Base-by-base conservation (phyloP, 1,139 yeast species). In the Candida sp. region DNA sequence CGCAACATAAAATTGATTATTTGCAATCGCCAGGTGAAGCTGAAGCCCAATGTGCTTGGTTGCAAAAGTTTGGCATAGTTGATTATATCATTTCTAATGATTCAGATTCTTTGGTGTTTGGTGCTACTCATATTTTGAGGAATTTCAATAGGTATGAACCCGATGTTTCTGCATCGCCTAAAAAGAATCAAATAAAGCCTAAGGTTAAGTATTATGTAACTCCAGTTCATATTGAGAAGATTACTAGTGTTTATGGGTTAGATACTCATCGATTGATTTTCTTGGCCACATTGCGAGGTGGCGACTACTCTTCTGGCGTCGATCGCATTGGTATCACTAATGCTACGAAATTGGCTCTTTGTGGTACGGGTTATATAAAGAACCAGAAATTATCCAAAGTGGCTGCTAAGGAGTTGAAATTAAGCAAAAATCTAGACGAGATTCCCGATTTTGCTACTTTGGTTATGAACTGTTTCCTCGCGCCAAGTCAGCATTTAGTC, bases 71-170 rank as follows among this genome's bases (percentile, higher is more conserved):
- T 11, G 83, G 82, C 0, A 57, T 77, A 1, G 95, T 87, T 2
- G 96, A 89, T 59, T 87, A 74, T 47, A 84, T 87, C 1, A 64
- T 88, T 29, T 71, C 86, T 4, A 84, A 85, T 49, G 97, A 90
- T 61, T 81, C 84, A 0, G 97, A 89, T 58, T 68, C 79, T 0
- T 63, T 89, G 29, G 75, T 86, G 8, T 86, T 82, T 64, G 97
- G 97, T 0, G 89, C 90, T 0, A 69, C 75, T 0, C 60, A 62
- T 4, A 70, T 89, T 3, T 60, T 88, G 19, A 66, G 82, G 39
- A 80, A 81, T 52, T 82, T 76, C 50, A 76, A 81, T 4, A 70
- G 69, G 41, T 63, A 60, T 48, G 49, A 56, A 4, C 68, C 67
- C n/a, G 84, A 80, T 50, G 50, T 63, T 5, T 76, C 79, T 1